These are phyloP conservation scores for Plantago major DNA, from an alignment of 257 asterid genomes.

Conservation along the genomic window DNA sequence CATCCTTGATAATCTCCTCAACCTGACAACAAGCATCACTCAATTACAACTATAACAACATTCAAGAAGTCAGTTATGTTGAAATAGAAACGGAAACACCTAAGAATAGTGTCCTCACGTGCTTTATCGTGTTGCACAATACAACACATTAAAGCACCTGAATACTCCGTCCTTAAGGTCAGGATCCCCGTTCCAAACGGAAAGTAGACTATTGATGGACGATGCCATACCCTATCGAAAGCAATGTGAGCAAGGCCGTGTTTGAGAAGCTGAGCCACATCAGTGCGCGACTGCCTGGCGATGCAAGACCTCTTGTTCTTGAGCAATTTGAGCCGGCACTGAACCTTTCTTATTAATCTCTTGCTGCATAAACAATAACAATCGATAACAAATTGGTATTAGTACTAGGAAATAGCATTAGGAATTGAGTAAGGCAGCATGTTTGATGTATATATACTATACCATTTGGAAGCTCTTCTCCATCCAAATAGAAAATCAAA, in stretches of 20 bases:
- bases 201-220: too few species aligned
- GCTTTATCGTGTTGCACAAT: too few species aligned
- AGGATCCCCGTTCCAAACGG: too few species aligned
- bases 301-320: slow-evolving; percentile 61
- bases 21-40: slow-evolving; percentile 38
- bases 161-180: too few species aligned
- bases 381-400: background rate
- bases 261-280: slow-evolving; percentile 60
- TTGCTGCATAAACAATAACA: slow-evolving; percentile 39
- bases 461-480: slow-evolving; percentile 94
- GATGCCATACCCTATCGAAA: slow-evolving; percentile 42
- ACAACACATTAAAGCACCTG: too few species aligned
- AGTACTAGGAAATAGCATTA: background rate
- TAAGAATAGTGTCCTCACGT: too few species aligned
- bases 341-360: slow-evolving; percentile 52
- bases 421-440: background rate
- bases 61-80: too few species aligned
- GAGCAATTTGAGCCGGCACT: slow-evolving; percentile 56
- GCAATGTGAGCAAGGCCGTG: slow-evolving; percentile 52
- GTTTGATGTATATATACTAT: too few species aligned
- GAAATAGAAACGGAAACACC: too few species aligned
- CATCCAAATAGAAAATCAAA: slow-evolving; percentile 67
- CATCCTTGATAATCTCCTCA: slow-evolving; percentile 61
- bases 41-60: too few species aligned
- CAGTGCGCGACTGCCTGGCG: slow-evolving; percentile 49